Conservation (phyloP, 2,329 filamentous ascomycete genomes). For the Emergomyces africanus region DNA sequence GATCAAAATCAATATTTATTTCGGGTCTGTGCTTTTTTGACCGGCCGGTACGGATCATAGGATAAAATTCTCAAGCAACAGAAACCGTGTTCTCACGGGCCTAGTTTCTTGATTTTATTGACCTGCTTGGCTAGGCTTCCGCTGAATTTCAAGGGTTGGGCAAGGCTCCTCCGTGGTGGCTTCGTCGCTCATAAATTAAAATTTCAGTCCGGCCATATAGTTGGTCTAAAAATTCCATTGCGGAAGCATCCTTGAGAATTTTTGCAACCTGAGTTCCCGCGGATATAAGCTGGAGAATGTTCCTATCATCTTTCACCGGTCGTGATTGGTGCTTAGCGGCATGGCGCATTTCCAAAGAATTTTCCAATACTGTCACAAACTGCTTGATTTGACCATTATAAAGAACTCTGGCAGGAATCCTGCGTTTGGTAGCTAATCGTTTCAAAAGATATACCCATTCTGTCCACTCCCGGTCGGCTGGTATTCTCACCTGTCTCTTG, state of each 20-base stretch:
- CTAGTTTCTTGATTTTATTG: background rate
- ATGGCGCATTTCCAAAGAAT: slow-evolving; percentile 78
- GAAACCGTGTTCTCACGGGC: background rate
- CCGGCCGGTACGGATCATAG: background rate
- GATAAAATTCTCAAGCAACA: background rate
- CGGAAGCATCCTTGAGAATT: slow-evolving; percentile 69
- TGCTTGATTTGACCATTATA: slow-evolving; percentile 90
- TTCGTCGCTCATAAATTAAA: slow-evolving; percentile 56
- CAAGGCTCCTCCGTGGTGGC: slow-evolving; percentile 26
- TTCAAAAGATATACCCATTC: slow-evolving; percentile 86
- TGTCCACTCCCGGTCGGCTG: slow-evolving; percentile 75
- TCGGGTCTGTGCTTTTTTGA: background rate
- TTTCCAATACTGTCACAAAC: slow-evolving; percentile 76
- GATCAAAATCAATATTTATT: background rate
- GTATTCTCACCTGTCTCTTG: slow-evolving; percentile 61
- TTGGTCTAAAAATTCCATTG: slow-evolving; percentile 70
- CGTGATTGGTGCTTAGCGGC: slow-evolving; percentile 72
- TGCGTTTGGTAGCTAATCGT: slow-evolving; percentile 69
- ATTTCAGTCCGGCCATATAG: slow-evolving; percentile 73
- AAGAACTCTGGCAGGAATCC: slow-evolving; percentile 69
- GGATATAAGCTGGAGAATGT: slow-evolving; percentile 76
- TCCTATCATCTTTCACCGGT: slow-evolving; percentile 75
- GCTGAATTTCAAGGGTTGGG: background rate
- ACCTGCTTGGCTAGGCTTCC: background rate
- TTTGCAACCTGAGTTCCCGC: slow-evolving; percentile 79